Base-by-base conservation (phyloP, 768 basidiomycete species). In the Podaxis rugospora region DNA sequence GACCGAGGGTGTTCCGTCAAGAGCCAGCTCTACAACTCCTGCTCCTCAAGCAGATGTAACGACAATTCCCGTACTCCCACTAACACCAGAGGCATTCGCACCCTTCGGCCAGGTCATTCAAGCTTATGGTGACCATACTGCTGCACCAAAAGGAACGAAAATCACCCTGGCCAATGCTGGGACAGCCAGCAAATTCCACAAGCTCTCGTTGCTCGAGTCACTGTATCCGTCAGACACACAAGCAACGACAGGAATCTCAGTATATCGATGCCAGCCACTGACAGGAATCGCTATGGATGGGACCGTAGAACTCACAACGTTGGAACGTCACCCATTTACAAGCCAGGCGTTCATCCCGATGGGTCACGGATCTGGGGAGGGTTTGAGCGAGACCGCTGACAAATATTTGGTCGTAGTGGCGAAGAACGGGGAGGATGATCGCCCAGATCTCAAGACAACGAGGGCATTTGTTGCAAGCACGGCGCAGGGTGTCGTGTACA, bases 291-390 rank as follows among this genome's bases (percentile, higher is more conserved):
- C 77, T 7, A 69, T 73, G 35, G 78, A 79, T 28, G 83, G 83
- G 18, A 75, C 74, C 18, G 82, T 86, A 66, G 79, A 78, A 62
- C 73, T 98, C 62, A 81, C 80, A 64, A 80, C 87, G n/a, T 76
- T 98, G 63, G 97, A 99, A 73, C 81, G 95, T 32, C 97, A 99
- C 69, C 82, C 87, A 28, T 90, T 81, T 71, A 95, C 92, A 11
- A 96, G 89, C 65, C 96, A 98, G 71, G 88, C 90, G 5, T 98
- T 98, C 72, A 83, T 98, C 59, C 96, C 97, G 7, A 94, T 98
- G 92, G 92, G 93, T 4, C 72, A 75, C 42, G 84, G 82, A 23
- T 72, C 66, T 44, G 81, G 74, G 44, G 81, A 82, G 64, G 78
- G 76, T 32, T 74, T 83, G 64, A 71, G 64, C 25, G 82, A 83